Evolutionary conservation across 2,329 filamentous ascomycete species (phyloP).

Genomic region (Fusarium nisikadoi): DNA sequence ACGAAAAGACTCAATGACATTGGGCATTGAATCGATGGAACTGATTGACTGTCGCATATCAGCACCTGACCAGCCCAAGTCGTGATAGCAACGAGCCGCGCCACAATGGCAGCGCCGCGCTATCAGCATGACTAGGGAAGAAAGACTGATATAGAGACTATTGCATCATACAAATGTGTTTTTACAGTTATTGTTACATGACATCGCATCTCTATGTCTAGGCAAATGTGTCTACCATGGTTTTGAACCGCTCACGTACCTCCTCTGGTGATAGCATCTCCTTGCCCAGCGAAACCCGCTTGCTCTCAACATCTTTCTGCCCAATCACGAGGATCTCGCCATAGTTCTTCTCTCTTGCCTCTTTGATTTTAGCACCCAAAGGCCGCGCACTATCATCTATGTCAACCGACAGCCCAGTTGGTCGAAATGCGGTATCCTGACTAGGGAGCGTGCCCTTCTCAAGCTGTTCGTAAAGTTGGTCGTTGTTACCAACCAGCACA

Average conservation of each 20-base stretch:
- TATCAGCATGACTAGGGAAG: slow-evolving; percentile 9
- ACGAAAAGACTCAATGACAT: neutral
- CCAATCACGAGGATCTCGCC: slow-evolving; percentile 80
- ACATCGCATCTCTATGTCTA: slow-evolving; percentile 45
- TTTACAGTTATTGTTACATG: slow-evolving; percentile 9
- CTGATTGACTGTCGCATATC: neutral
- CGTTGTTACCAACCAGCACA: slow-evolving; percentile 60
- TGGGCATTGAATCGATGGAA: neutral
- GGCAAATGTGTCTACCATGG: slow-evolving; percentile 60
- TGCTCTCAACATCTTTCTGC: slow-evolving; percentile 67
- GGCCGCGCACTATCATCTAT: slow-evolving; percentile 72
- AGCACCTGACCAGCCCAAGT: neutral
- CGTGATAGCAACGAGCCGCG: slow-evolving; percentile 8
- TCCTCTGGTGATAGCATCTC: slow-evolving; percentile 57
- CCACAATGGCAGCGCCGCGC: slow-evolving; percentile 4
- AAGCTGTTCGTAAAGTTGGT: slow-evolving; percentile 48
- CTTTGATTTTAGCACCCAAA: slow-evolving; percentile 74
- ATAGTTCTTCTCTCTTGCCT: slow-evolving; percentile 78
- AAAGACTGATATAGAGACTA: slow-evolving; percentile 2
- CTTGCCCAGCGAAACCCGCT: slow-evolving; percentile 60
- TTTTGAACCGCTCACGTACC: slow-evolving; percentile 57
- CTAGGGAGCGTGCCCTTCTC: slow-evolving; percentile 45
- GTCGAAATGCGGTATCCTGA: slow-evolving; percentile 60
- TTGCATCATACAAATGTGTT: slow-evolving; percentile 7
- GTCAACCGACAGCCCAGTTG: slow-evolving; percentile 74